These are phyloP conservation scores for Cairneyella variabilis DNA, from an alignment of 495 filamentous ascomycete genomes.

Conservation along the genomic window DNA sequence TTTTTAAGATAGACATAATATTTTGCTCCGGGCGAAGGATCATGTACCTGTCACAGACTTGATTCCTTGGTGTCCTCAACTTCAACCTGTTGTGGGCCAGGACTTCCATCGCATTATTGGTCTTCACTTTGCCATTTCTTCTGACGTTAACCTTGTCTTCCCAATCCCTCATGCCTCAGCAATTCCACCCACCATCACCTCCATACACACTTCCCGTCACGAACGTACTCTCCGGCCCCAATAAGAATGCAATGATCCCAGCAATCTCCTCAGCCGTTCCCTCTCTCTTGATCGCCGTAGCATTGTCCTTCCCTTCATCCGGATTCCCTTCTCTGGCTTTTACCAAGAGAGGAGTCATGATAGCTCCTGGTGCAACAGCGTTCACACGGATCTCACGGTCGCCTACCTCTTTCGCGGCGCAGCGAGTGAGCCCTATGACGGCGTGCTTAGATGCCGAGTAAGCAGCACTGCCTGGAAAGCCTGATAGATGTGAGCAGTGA, in stretches of 20 bases:
- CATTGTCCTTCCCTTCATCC: conserved; percentile 32
- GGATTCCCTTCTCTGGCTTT: conserved; percentile 22
- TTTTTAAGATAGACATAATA: too few relatives aligned
- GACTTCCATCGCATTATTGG: too few relatives aligned
- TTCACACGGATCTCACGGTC: conserved; percentile 49
- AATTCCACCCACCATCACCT: conserved; percentile 36
- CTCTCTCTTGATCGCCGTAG: conserved; percentile 43
- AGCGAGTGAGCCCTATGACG: conserved; percentile 51
- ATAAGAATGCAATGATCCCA: conserved; percentile 49
- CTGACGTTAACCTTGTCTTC: too few relatives aligned
- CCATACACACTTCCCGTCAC: conserved; percentile 52
- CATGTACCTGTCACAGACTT: too few relatives aligned
- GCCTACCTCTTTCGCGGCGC: conserved; percentile 52
- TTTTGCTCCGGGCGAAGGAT: too few relatives aligned
- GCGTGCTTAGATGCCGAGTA: conserved; percentile 55
- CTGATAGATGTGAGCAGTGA: conserved; percentile 23
- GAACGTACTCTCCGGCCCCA: conserved; percentile 44
- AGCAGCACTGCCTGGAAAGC: conserved; percentile 31
- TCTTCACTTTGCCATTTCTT: too few relatives aligned
- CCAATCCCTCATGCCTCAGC: conserved; percentile 5
- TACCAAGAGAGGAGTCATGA: conserved; percentile 22
- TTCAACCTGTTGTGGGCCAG: too few relatives aligned
- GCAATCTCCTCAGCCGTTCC: conserved; percentile 51
- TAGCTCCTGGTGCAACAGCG: conserved; percentile 48
- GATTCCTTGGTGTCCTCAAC: too few relatives aligned